phyloP scores from a whole-genome alignment of 2,329 filamentous ascomycete genomes.

The Neofusicoccum ribis region DNA sequence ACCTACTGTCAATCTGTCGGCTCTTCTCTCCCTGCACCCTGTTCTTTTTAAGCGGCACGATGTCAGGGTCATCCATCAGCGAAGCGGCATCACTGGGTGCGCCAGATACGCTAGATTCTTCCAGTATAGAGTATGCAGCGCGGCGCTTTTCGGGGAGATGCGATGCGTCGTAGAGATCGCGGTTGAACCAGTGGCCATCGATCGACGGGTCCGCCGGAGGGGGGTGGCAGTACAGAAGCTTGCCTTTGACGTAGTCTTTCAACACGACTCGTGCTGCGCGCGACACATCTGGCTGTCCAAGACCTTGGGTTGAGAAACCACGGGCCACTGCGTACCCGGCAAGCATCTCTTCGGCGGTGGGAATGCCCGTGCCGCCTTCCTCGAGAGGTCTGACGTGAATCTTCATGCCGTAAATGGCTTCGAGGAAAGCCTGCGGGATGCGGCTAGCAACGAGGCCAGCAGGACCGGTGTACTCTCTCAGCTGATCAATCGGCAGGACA shows the following conservation, averaged over 20 bases:
- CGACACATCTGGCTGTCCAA: conserved; percentile 90
- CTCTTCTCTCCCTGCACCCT: conserved; percentile 67
- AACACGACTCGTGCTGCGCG: conserved; percentile 85
- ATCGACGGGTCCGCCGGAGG: conserved; percentile 68
- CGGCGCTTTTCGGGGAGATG: conserved; percentile 83
- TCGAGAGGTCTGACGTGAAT: conserved; percentile 79
- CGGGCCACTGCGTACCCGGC: conserved; percentile 83
- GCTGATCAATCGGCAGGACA: conserved; percentile 91
- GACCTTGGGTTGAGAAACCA: conserved; percentile 86
- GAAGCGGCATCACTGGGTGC: conserved; percentile 42
- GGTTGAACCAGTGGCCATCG: conserved; percentile 78
- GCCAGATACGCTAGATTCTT: conserved; percentile 38
- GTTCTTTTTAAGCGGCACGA: conserved; percentile 39
- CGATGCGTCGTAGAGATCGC: conserved; percentile 78
- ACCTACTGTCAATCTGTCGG: conserved; percentile 77
- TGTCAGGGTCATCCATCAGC: conserved; percentile 53
- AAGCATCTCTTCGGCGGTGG: conserved; percentile 82
- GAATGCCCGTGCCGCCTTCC: conserved; percentile 87
- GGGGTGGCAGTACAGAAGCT: conserved; percentile 87
- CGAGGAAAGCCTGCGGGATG: conserved; percentile 84
- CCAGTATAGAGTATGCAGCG: conserved; percentile 58
- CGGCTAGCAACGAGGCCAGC: conserved; percentile 78
- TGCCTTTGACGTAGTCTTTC: conserved; percentile 97
- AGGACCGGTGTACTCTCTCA: conserved; percentile 89
- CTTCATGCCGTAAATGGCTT: conserved; percentile 90